Base-by-base conservation (phyloP, 768 basidiomycete species). In the Lentinula lateritia region DNA sequence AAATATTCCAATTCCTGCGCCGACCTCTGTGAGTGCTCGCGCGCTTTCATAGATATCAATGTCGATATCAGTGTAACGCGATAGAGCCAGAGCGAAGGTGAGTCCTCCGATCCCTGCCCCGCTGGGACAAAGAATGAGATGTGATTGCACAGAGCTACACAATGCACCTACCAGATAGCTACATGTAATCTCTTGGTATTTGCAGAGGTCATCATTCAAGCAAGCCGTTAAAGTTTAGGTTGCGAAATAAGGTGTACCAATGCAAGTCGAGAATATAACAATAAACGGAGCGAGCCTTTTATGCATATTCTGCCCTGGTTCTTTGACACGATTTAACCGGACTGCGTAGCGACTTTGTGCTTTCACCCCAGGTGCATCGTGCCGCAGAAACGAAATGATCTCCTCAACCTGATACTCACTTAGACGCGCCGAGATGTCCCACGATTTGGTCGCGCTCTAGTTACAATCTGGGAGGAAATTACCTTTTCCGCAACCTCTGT, bases 1-100 rank as follows among this genome's bases (percentile, higher is more conserved):
- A 65, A 77, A 85, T 8, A 86, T 66, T 4, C 81, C 83, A 58
- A 87, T 76, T n/a, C 86, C 86, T 16, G 84, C 85, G n/a, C 86
- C 86, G 28, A 85, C 45, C 69, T 86, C 85, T 28, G 76, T 71
- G 46, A 86, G 76, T 57, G 78, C 70, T 43, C 68, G 66, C 34
- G 84, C 79, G 12, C 75, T 77, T 72, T 88, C 86, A 61, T 80
- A 87, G 28, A 87, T 70, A 56, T 81, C 78, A 42, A 86, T 76
- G 36, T 84, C 79, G 32, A 87, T 83, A 62, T 85, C 79, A 2
- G 78, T 77, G 66, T 79, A 82, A 62, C 69, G 74, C 6, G 80
- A 77, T 50, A 83, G 66, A n/a, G 76, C 77, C 32, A 80, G 52
- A 57, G 59, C 60, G 60, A 46, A 42, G 60, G 65, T 63, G 57